A percentile compares a stretch with the other conserved stretches of the same genome.
Conservation (phyloP, 345 rosid genomes). For the Pistacia atlantica region DNA sequence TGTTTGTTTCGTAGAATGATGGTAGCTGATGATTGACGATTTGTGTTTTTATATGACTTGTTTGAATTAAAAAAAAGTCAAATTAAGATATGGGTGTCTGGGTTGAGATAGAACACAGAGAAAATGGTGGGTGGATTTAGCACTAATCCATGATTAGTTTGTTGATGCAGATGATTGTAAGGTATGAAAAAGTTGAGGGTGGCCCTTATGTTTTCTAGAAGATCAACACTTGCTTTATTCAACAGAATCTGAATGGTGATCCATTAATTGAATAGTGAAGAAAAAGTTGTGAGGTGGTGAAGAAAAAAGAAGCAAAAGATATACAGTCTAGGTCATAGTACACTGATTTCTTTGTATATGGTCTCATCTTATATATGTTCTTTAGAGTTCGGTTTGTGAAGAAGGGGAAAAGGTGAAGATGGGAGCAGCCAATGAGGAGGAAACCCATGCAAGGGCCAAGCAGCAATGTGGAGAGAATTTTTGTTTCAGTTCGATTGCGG, state of each 20-base stretch:
- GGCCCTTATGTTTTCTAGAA: slow-evolving; percentile 35
- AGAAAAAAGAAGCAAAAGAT: slow-evolving; percentile 16
- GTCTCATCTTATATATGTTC: slow-evolving; percentile 18
- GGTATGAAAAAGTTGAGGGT: slow-evolving; percentile 27
- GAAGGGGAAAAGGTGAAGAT: slow-evolving; percentile 34
- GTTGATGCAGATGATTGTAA: slow-evolving; percentile 38
- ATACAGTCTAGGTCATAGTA: slow-evolving; percentile 13
- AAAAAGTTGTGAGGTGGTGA: slow-evolving; percentile 23
- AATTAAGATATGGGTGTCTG: slow-evolving; percentile 31
- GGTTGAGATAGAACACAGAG: slow-evolving; percentile 36
- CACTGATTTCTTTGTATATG: slow-evolving; percentile 4
- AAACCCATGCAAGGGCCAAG: slow-evolving; percentile 49
- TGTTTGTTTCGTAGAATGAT: slow-evolving; percentile 31
- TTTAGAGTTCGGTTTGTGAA: neutral
- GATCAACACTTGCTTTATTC: slow-evolving; percentile 20
- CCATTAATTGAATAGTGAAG: slow-evolving; percentile 20
- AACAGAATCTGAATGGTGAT: slow-evolving; percentile 15
- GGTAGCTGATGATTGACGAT: slow-evolving; percentile 20
- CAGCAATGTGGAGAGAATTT: slow-evolving; percentile 60
- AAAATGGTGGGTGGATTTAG: slow-evolving; percentile 36
- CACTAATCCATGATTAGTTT: slow-evolving; percentile 45
- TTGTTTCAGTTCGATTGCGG: slow-evolving; percentile 85
- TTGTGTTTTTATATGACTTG: slow-evolving; percentile 19
- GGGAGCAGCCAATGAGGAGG: slow-evolving; percentile 55
- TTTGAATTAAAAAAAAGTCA: slow-evolving; percentile 25